Evolutionary conservation across 768 basidiomycete genomes (phyloP).

Genomic region (Rhodotorula diobovata): DNA sequence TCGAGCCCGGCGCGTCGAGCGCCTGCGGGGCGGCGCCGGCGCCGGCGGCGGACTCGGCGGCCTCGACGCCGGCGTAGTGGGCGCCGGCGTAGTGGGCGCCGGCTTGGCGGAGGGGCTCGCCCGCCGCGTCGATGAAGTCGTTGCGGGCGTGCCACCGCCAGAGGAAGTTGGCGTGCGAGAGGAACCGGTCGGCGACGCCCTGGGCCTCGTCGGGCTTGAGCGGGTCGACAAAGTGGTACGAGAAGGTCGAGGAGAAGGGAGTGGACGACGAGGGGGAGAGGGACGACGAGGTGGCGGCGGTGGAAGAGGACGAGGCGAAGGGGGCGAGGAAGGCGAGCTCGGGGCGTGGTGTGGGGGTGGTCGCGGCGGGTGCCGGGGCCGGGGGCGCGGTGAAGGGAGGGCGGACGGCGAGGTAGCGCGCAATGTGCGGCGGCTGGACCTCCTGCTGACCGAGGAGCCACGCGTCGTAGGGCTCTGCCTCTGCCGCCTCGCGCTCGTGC

Average conservation of each 20-base stretch:
- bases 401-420: conserved; percentile 34
- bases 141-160: conserved; percentile 18
- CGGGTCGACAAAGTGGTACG: conserved; percentile 25
- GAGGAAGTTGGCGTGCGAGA: conserved; percentile 21
- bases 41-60: background rate
- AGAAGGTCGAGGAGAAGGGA: background rate
- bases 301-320: background rate
- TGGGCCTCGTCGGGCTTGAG: conserved; percentile 29
- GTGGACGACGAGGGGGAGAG: background rate
- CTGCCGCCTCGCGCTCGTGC: conserved; percentile 25
- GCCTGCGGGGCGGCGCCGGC: background rate
- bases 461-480: conserved; percentile 35
- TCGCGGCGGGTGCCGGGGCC: background rate
- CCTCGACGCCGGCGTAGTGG: conserved; percentile 14
- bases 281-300: background rate
- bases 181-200: conserved; percentile 30
- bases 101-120: conserved; percentile 27
- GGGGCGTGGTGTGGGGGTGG: background rate
- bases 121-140: conserved; percentile 5
- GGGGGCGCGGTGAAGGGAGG: conserved; percentile 22
- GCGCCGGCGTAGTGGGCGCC: conserved; percentile 11
- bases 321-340: conserved; percentile 21
- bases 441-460: conserved; percentile 35
- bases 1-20: conserved; percentile 4
- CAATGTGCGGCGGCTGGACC: conserved; percentile 9